These are phyloP conservation scores for Pulveroboletus frians DNA, from an alignment of 768 basidiomycete species.

Conservation along the genomic window DNA sequence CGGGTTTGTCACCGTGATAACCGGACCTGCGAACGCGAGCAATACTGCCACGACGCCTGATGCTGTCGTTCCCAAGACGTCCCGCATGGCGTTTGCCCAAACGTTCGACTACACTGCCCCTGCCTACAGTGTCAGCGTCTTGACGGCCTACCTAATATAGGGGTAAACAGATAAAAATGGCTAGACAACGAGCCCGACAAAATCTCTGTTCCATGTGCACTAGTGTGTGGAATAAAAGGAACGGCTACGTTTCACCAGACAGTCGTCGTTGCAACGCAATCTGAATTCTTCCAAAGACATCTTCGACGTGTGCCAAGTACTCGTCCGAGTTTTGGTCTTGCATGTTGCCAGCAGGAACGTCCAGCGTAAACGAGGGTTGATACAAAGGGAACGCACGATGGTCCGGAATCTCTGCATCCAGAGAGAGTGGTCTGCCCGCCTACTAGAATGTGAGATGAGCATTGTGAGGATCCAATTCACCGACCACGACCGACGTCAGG, in stretches of 20 bases:
- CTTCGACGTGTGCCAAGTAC: slow-evolving; percentile 45
- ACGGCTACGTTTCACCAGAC: background rate
- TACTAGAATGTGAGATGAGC: slow-evolving; percentile 24
- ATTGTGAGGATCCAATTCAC: slow-evolving; percentile 22
- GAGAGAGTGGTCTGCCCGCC: slow-evolving; percentile 49
- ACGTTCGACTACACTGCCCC: slow-evolving; percentile 54
- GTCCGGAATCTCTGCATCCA: slow-evolving; percentile 70
- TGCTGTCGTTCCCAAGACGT: slow-evolving; percentile 42
- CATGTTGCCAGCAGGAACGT: slow-evolving; percentile 68
- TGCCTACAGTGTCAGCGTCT: slow-evolving; percentile 38
- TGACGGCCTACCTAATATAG: slow-evolving; percentile 11
- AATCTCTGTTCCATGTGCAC: background rate
- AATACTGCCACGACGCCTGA: slow-evolving; percentile 52
- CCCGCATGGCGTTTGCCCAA: slow-evolving; percentile 34
- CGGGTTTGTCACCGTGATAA: slow-evolving; percentile 47
- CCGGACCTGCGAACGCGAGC: slow-evolving; percentile 45
- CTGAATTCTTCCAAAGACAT: slow-evolving; percentile 35
- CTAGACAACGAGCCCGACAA: background rate
- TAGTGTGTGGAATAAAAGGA: background rate
- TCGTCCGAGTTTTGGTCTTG: slow-evolving; percentile 65
- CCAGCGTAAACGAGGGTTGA: slow-evolving; percentile 76
- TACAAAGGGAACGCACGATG: slow-evolving; percentile 69
- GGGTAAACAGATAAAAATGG: background rate
- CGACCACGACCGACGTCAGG: slow-evolving; percentile 69
- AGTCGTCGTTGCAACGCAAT: slow-evolving; percentile 17